Conservation (phyloP, 352 stramenopile species). For the Achlya hypogyna region DNA sequence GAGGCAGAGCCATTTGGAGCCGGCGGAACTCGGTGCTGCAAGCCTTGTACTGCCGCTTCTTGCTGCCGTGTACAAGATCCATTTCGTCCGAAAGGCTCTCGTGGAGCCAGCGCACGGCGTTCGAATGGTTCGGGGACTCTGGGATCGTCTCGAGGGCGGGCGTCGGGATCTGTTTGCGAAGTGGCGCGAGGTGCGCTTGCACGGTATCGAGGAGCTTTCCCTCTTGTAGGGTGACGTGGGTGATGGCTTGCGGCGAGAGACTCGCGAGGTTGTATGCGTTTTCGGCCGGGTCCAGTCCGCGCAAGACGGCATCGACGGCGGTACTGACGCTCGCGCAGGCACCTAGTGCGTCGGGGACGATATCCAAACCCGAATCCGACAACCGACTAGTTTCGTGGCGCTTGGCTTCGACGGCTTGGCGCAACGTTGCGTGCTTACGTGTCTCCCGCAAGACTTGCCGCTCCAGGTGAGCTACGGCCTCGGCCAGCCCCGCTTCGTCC, state of each 20-base stretch:
- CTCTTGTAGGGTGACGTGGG: not conserved
- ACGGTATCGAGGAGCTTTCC: constrained; percentile 1
- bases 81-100: not conserved
- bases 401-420: not conserved
- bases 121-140: not conserved
- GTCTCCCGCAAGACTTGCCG: not conserved
- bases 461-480: not conserved
- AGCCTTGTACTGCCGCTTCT: not conserved
- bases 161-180: not conserved
- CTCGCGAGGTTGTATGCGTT: not conserved
- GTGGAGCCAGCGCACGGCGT: not conserved
- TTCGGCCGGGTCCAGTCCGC: not conserved
- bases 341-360: not conserved
- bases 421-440: not conserved
- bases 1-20: not conserved
- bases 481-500: not conserved
- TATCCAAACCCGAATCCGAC: not conserved
- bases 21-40: not conserved
- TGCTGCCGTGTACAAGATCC: not conserved
- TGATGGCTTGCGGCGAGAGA: not conserved
- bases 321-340: not conserved
- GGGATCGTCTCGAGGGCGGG: not conserved
- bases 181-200: not conserved
- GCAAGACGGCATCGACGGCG: not conserved
- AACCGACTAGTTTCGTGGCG: not conserved